phyloP scores from a whole-genome alignment of 495 filamentous ascomycete species.

The Parathielavia appendiculata region DNA sequence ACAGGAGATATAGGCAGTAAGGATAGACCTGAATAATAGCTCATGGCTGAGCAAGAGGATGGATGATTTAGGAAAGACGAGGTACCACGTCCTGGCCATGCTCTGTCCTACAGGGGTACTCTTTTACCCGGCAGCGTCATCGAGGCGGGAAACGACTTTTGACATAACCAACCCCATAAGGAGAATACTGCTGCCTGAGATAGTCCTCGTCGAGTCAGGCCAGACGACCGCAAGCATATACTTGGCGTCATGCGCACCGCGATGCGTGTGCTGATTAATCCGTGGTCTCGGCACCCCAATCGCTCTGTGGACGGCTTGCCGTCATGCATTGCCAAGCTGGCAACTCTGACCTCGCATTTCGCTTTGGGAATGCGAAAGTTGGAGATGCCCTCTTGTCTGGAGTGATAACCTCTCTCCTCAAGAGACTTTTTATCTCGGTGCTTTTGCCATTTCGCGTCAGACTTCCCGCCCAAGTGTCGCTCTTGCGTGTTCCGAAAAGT shows the following conservation, averaged over 20 bases:
- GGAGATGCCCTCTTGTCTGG: background rate
- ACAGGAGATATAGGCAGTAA: background rate
- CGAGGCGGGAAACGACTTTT: too few relatives aligned
- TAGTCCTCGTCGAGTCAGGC: background rate
- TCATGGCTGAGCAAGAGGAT: background rate
- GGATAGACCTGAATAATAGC: background rate
- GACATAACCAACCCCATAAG: too few relatives aligned
- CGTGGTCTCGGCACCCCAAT: background rate
- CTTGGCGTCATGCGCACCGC: background rate
- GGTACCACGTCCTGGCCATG: too few relatives aligned
- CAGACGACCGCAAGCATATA: too few relatives aligned
- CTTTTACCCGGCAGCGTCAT: too few relatives aligned
- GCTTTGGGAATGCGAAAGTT: conserved; percentile 3
- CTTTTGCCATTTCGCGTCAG: background rate
- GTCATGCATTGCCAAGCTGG: conserved; percentile 9
- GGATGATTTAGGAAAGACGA: too few relatives aligned
- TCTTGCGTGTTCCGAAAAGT: conserved; percentile 5
- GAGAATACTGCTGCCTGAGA: background rate
- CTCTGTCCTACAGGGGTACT: too few relatives aligned
- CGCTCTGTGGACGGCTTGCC: background rate
- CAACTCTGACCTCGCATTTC: background rate
- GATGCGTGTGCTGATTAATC: conserved; percentile 3
- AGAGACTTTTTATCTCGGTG: background rate
- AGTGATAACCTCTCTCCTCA: background rate
- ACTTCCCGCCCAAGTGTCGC: background rate